Base-by-base conservation (phyloP, 306 rosid genomes). In the Gynostemma pentaphyllum region DNA sequence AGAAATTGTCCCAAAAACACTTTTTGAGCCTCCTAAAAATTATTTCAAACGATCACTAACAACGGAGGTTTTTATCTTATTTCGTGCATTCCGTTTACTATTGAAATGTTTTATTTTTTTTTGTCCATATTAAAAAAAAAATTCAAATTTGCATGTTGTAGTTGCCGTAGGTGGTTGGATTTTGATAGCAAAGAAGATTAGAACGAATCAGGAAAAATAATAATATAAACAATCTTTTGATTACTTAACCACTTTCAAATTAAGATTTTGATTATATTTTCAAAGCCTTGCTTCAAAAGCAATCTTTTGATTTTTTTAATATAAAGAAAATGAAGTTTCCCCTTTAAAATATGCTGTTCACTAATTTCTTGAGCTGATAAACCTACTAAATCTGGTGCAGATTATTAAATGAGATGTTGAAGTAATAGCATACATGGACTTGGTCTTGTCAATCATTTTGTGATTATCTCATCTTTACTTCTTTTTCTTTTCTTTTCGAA, bases 391-490 rank as follows among this genome's bases (percentile, higher is more conserved):
- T n/a, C n/a, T n/a, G n/a, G n/a, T n/a, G n/a, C n/a, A n/a, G n/a
- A n/a, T n/a, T n/a, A n/a, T n/a, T n/a, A n/a, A n/a, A n/a, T n/a
- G n/a, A n/a, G n/a, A n/a, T n/a, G n/a, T n/a, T n/a, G n/a, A n/a
- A n/a, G n/a, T n/a, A n/a, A n/a, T 23, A 54, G 7, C n/a, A 30
- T 0, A 28, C n/a, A 9, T 11, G 7, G 29, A 21, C 29, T 24
- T 13, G 36, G 27, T 52, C 24, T 52, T 26, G 59, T 26, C 36
- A 51, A 51, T 26, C 34, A 51, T 51, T 51, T 27, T 29, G 19
- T 53, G 61, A 53, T 53, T 53, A 28, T 52, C 19, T 53, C 21
- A 53, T n/a, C n/a, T n/a, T n/a, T n/a, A n/a, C n/a, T n/a, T n/a
- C n/a, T n/a, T n/a, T n/a, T n/a, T n/a, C n/a, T n/a, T n/a, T n/a